These are phyloP conservation scores for Fraxinus xanthoxyloides DNA, from an alignment of 305 asterid species.

Conservation along the genomic window DNA sequence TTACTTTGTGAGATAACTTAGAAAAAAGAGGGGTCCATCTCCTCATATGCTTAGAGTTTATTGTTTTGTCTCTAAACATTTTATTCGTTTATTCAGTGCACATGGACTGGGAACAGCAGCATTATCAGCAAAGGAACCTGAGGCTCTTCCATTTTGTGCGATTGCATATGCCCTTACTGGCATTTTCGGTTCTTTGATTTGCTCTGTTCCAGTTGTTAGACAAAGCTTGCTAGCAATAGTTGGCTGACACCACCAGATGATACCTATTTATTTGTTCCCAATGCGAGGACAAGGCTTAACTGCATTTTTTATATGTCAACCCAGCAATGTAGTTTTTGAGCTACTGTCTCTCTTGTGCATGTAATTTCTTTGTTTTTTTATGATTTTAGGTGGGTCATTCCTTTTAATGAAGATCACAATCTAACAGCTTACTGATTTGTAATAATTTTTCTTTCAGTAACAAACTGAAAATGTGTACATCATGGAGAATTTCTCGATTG, in stretches of 20 bases:
- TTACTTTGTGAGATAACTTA: neutral
- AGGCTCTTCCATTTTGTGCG: slow-evolving; percentile 98
- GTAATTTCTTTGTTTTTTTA: neutral
- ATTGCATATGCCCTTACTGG: slow-evolving; percentile 95
- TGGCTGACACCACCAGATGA: slow-evolving; percentile 37
- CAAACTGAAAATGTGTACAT: slow-evolving; percentile 42
- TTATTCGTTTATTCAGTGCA: slow-evolving; percentile 47
- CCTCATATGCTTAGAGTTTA: neutral
- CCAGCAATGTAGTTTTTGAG: neutral
- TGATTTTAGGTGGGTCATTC: neutral
- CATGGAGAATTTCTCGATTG: slow-evolving; percentile 31
- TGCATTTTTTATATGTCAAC: neutral
- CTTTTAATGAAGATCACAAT: neutral
- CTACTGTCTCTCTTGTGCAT: neutral
- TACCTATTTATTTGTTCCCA: neutral
- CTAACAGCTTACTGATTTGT: neutral
- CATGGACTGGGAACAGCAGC: slow-evolving; percentile 99
- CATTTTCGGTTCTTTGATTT: slow-evolving; percentile 84
- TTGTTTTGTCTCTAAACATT: neutral
- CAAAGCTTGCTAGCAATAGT: slow-evolving; percentile 82
- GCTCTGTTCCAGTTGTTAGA: slow-evolving; percentile 86
- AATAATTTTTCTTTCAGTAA: slow-evolving; percentile 17
- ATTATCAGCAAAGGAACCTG: slow-evolving; percentile 94
- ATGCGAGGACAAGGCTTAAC: neutral
- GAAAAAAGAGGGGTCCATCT: neutral